Base-by-base conservation (phyloP, 306 rosid species). In the Sicyos edulis region DNA sequence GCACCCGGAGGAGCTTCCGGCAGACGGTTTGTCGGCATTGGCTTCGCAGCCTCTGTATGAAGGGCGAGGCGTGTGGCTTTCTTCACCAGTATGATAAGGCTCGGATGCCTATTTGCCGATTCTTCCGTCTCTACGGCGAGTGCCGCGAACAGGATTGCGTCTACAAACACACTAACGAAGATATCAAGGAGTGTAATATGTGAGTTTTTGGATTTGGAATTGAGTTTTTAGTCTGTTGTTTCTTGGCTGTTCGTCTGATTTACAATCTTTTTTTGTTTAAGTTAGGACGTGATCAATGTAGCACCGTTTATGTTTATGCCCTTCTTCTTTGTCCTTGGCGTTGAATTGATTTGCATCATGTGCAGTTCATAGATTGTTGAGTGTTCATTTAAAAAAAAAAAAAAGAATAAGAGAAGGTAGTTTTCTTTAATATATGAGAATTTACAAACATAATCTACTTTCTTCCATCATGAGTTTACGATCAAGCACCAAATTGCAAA, bases 11-110 rank as follows among this genome's bases (percentile, higher is more conserved):
- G 79, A 95, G 99, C 85, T 91, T 87, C 79, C 95, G 99, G 22
- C 99, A 93, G 80, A 93, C 99, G 61, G 99, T 95, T 62, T 95
- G 99, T 73, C 87, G 99, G 42, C 99, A 95, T 85, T 95, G 99
- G 99, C 91, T 95, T 1, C 88, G 97, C 2, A 86, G 97, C 64
- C 80, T 95, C 17, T 95, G 99, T 61, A 95, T 95, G 99, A 95
- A 95, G 74, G 99, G 99, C 10, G 99, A 95, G 15, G 96, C 99
- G 32, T 95, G 99, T 73, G 99, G 99, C 59, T 95, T 95, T 79
- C 83, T 95, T 69, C 97, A 95, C 34, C 99, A 95, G 76, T 95
- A 95, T 71, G 99, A 95, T 83, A 95, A 95, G 84, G 84, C 97
- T 45, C 82, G 99, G 58, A 95, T 95, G 99, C 99, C 99, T 9